Evolutionary conservation across 2,329 filamentous ascomycete species (phyloP).

Genomic region (Apiospora arundinis): DNA sequence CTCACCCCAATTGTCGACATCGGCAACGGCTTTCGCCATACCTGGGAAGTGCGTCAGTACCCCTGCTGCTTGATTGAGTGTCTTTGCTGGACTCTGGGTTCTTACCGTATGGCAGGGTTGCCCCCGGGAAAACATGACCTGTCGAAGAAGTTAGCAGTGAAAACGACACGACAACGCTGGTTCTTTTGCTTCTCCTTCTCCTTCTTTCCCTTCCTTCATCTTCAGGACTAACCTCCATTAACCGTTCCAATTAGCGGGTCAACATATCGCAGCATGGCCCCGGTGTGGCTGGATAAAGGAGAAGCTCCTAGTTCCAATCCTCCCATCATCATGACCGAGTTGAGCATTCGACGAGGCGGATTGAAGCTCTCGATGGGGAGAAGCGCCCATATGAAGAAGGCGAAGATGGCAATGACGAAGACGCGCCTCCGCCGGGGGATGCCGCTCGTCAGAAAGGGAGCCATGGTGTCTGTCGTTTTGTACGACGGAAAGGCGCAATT

Average conservation of each 20-base stretch:
- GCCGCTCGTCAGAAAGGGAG: constrained; percentile 4
- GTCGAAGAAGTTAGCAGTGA: neutral
- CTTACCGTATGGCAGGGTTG: constrained; percentile 42
- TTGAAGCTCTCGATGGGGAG: constrained; percentile 12
- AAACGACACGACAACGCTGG: neutral
- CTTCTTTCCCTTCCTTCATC: neutral
- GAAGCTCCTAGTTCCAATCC: neutral
- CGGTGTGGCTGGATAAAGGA: neutral
- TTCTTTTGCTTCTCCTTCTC: neutral
- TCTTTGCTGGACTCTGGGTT: neutral
- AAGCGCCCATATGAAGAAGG: constrained; percentile 19
- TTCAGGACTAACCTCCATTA: constrained; percentile 37
- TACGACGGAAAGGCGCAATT: neutral
- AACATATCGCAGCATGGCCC: constrained; percentile 28
- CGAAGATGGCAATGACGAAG: neutral
- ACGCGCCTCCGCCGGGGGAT: constrained; percentile 16
- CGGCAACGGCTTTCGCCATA: constrained; percentile 44
- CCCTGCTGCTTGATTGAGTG: neutral
- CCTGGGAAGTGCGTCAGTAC: constrained; percentile 28
- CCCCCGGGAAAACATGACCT: constrained; percentile 44
- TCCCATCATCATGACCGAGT: neutral
- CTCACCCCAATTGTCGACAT: constrained; percentile 36
- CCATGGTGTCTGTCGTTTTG: neutral
- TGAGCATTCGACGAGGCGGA: neutral
- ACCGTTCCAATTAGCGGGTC: constrained; percentile 42